These are phyloP conservation scores for Cyclospora cayetanensis DNA, from an alignment of 169 alveolate genomes.

Conservation along the genomic window DNA sequence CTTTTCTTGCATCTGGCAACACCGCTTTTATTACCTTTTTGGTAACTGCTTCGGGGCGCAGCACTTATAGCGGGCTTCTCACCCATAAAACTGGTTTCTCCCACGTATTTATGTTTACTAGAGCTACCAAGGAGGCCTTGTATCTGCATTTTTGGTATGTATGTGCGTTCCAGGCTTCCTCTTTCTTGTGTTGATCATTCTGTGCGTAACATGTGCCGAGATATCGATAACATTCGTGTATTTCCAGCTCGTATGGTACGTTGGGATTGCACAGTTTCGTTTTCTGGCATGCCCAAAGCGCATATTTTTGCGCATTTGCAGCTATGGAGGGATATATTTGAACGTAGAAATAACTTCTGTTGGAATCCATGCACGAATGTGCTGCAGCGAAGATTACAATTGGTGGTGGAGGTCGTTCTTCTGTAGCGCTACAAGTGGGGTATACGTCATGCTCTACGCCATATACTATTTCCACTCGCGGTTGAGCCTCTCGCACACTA, in stretches of 20 bases:
- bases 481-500: conserved; percentile 78
- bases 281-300: background rate
- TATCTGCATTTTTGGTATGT: background rate
- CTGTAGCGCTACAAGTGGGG: conserved; percentile 83
- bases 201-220: conserved; percentile 68
- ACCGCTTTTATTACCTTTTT: conserved; percentile 84
- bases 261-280: background rate
- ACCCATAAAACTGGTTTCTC: background rate
- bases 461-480: conserved; percentile 78
- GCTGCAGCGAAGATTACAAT: conserved; percentile 80
- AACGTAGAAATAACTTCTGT: background rate
- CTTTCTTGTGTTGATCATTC: conserved; percentile 51
- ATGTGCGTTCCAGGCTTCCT: conserved; percentile 72
- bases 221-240: conserved; percentile 58
- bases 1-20: conserved; percentile 84
- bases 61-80: background rate
- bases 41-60: conserved; percentile 59
- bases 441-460: conserved; percentile 82
- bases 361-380: background rate
- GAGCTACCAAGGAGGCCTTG: background rate
- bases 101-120: background rate
- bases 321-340: background rate
- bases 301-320: background rate
- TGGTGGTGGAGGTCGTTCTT: conserved; percentile 90
- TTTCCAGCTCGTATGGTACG: conserved; percentile 63